These are phyloP conservation scores for Ophidiomyces ophidiicola DNA, from an alignment of 2,329 filamentous ascomycete species.

Conservation along the genomic window DNA sequence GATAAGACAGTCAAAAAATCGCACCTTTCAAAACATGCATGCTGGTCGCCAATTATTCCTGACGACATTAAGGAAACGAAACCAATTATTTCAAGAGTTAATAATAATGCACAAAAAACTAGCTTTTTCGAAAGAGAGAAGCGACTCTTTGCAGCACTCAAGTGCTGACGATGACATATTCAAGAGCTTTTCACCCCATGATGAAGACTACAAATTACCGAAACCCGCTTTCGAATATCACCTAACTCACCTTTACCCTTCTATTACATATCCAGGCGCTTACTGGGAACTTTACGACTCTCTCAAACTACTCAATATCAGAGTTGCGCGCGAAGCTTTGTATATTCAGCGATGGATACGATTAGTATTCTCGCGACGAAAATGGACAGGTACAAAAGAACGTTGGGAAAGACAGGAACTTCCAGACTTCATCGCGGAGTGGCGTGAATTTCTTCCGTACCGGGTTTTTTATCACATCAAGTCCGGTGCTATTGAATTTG, in stretches of 20 bases:
- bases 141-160: too few relatives aligned
- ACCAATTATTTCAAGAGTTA: conserved; percentile 8
- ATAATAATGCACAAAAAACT: neutral
- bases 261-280: conserved; percentile 1
- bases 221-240: conserved; percentile 4
- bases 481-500: conserved; percentile 32
- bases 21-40: conserved; percentile 21
- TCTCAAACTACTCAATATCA: conserved; percentile 10
- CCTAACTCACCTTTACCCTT: conserved; percentile 1
- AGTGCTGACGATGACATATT: neutral
- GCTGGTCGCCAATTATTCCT: conserved; percentile 23
- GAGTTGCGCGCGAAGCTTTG: conserved; percentile 9
- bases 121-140: neutral
- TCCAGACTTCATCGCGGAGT: conserved; percentile 38
- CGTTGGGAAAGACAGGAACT: conserved; percentile 28
- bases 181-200: too few relatives aligned
- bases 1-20: conserved; percentile 14
- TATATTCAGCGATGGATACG: conserved; percentile 15
- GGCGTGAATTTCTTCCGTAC: conserved; percentile 36
- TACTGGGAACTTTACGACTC: conserved; percentile 13
- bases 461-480: conserved; percentile 27
- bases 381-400: conserved; percentile 15
- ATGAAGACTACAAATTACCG: neutral
- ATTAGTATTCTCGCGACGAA: conserved; percentile 12
- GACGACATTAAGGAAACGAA: conserved; percentile 21